Evolutionary conservation across 73 alveolate species (phyloP).

Genomic region (Tetrahymena malaccensis): DNA sequence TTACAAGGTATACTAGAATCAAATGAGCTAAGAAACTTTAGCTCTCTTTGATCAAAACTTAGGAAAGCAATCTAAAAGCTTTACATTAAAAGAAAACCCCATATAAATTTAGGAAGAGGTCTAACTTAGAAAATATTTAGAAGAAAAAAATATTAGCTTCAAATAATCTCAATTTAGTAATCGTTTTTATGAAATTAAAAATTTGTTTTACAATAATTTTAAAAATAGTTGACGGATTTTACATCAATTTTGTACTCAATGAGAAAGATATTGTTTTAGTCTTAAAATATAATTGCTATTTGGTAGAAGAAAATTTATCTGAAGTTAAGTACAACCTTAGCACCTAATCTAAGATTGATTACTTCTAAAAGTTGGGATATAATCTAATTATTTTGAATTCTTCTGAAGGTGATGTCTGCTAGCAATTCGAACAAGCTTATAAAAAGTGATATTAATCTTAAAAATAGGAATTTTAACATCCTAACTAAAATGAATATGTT

Average conservation of each 20-base stretch:
- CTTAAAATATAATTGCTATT: not conserved
- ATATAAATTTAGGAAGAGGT: not conserved
- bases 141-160: not conserved
- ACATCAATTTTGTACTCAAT: not conserved
- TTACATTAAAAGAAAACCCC: not conserved
- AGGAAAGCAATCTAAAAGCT: not conserved
- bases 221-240: not conserved
- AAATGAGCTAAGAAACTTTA: not conserved
- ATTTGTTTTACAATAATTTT: not conserved
- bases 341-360: not conserved
- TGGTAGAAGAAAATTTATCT: not conserved
- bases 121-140: not conserved
- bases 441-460: not conserved
- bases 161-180: not conserved
- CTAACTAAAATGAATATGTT: too few species aligned
- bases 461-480: too few species aligned
- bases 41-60: not conserved
- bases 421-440: not conserved
- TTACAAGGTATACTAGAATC: not conserved
- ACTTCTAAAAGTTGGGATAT: not conserved
- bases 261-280: not conserved
- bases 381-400: not conserved
- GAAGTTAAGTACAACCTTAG: not conserved
- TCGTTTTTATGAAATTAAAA: not conserved
- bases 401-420: not conserved